phyloP scores from a whole-genome alignment of 129 eudicot genomes.

The Glebionis coronaria region DNA sequence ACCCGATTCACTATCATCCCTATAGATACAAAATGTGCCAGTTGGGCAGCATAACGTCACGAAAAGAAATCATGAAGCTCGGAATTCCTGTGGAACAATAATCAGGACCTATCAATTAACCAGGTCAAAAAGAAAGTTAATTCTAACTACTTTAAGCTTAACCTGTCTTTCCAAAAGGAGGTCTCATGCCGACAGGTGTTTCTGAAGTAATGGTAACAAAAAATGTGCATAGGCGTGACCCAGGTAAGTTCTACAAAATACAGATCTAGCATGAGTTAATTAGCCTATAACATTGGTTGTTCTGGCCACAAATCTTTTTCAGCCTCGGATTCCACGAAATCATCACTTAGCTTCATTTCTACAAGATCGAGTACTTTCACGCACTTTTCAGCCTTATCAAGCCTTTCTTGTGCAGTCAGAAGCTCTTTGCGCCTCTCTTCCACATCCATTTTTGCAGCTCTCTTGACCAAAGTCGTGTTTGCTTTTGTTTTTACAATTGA shows the following conservation, averaged over 20 bases:
- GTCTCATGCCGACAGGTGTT: not conserved
- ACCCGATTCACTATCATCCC: no score
- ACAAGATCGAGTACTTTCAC: conserved; percentile 28
- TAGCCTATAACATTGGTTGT: conserved; percentile 11
- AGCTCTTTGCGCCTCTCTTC: conserved; percentile 25
- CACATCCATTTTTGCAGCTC: conserved; percentile 31
- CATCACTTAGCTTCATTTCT: conserved; percentile 10
- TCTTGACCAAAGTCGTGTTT: not conserved
- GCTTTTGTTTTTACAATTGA: no score
- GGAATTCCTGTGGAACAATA: no score
- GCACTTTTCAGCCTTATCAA: conserved; percentile 27
- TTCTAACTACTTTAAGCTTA: not conserved
- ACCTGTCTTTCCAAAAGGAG: not conserved
- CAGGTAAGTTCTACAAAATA: not conserved
- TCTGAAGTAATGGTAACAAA: not conserved
- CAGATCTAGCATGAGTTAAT: not conserved
- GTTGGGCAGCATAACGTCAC: no score
- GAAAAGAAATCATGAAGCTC: no score
- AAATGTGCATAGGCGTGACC: not conserved
- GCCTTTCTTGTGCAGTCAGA: conserved; percentile 14
- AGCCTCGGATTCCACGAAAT: conserved; percentile 16
- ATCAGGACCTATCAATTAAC: no score
- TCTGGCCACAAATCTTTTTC: conserved; percentile 7
- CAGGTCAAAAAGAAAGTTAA: no score
- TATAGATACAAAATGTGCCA: no score